phyloP scores from a whole-genome alignment of 192 early-diverging fungal genomes.

The Phycomyces nitens region DNA sequence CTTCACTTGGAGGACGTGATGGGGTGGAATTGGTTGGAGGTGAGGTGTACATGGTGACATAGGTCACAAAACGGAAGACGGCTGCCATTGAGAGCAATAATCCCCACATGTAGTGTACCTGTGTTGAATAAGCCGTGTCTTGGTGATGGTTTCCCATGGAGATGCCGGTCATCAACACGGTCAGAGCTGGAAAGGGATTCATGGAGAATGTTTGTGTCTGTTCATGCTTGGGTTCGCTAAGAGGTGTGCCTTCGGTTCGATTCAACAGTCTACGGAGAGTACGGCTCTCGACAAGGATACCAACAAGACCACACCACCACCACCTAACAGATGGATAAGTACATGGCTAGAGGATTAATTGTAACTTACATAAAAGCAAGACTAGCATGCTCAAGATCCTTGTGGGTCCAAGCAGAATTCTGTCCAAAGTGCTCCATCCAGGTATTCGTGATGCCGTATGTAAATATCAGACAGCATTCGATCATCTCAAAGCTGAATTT shows the following conservation, averaged over 20 bases:
- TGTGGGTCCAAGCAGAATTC: conserved; percentile 30
- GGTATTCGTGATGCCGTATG: conserved; percentile 38
- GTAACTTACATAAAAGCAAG: conserved; percentile 31
- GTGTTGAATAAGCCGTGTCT: conserved; percentile 26
- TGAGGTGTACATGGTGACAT: conserved; percentile 24
- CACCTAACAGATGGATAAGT: conserved; percentile 8
- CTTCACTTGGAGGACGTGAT: conserved; percentile 28
- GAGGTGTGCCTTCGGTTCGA: background rate
- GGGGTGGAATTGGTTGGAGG: conserved; percentile 13
- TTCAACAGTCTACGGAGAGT: conserved; percentile 21
- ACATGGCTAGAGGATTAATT: no score
- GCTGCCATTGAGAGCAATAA: conserved; percentile 25
- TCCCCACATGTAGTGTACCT: conserved; percentile 37
- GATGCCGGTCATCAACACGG: conserved; percentile 34
- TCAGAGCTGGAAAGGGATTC: conserved; percentile 34
- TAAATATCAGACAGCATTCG: conserved; percentile 30
- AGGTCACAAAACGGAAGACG: conserved; percentile 27
- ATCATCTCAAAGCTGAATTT: conserved; percentile 37
- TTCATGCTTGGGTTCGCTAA: conserved; percentile 10
- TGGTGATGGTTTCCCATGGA: conserved; percentile 41
- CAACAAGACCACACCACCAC: conserved; percentile 37
- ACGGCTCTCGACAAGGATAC: conserved; percentile 32
- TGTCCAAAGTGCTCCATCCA: conserved; percentile 42
- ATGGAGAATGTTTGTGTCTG: conserved; percentile 20
- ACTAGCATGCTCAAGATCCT: conserved; percentile 38